phyloP scores from a whole-genome alignment of 1,139 yeast genomes.

The Pichia sp. region DNA sequence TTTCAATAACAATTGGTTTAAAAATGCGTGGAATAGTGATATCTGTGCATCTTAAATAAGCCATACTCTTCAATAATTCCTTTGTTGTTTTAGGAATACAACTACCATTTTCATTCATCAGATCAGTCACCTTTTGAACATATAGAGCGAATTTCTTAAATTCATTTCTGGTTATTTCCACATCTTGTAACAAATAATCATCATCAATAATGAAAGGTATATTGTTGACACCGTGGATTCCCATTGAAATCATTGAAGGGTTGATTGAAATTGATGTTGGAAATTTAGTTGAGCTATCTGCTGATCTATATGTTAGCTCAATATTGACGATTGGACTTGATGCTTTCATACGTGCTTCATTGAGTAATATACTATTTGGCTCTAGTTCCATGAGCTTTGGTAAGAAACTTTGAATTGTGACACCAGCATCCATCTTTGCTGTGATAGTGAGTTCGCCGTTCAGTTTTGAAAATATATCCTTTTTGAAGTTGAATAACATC shows the following conservation, averaged over 20 bases:
- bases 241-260: constrained; percentile 17
- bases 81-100: constrained; percentile 11
- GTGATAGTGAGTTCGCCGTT: constrained; percentile 15
- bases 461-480: constrained; percentile 16
- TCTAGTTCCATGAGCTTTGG: constrained; percentile 15
- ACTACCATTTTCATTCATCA: constrained; percentile 2
- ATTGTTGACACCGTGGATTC: constrained; percentile 16
- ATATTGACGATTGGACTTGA: constrained; percentile 3
- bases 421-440: constrained; percentile 5
- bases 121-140: constrained; percentile 4
- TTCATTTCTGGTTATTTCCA: neutral
- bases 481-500: constrained; percentile 2
- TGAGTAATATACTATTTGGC: neutral
- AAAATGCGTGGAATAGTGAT: constrained; percentile 6
- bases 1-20: neutral
- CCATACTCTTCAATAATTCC: constrained; percentile 9
- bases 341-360: neutral
- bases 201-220: constrained; percentile 26
- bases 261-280: constrained; percentile 17
- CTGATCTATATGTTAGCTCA: constrained; percentile 7
- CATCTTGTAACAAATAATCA: constrained; percentile 13
- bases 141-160: constrained; percentile 11
- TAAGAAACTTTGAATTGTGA: constrained; percentile 14
- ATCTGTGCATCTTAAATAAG: constrained; percentile 5
- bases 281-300: constrained; percentile 1